phyloP scores from a whole-genome alignment of 2,329 filamentous ascomycete species.

The Aureobasidium vineae region DNA sequence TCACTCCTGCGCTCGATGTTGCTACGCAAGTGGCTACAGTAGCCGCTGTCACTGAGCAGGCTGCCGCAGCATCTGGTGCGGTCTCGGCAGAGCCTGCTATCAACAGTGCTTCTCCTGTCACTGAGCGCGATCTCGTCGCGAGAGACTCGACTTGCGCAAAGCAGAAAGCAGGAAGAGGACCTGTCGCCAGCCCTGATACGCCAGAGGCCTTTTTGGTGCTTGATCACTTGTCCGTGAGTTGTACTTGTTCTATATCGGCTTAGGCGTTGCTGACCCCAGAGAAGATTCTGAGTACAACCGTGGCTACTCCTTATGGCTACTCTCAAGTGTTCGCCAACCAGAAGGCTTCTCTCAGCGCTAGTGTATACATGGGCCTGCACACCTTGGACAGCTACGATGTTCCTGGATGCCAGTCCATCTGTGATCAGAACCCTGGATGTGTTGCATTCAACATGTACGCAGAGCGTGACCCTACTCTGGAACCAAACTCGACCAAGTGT shows the following conservation, averaged over 20 bases:
- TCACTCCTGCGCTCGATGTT: constrained; percentile 17
- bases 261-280: constrained; percentile 8
- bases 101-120: not conserved
- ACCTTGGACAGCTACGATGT: constrained; percentile 24
- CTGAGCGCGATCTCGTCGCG: not conserved
- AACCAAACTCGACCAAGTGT: constrained; percentile 30
- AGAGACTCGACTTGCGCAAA: constrained; percentile 14
- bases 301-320: constrained; percentile 34
- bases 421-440: constrained; percentile 22
- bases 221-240: not conserved
- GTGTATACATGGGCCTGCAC: constrained; percentile 33
- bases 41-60: constrained; percentile 14
- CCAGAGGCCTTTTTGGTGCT: constrained; percentile 34
- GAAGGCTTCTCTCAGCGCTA: constrained; percentile 22
- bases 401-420: constrained; percentile 15
- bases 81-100: not conserved
- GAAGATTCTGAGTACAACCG: constrained; percentile 32
- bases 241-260: not conserved
- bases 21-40: constrained; percentile 13
- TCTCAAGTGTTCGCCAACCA: constrained; percentile 33
- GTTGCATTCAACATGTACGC: constrained; percentile 28
- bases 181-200: constrained; percentile 37
- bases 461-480: constrained; percentile 26
- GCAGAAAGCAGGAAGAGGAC: constrained; percentile 27
- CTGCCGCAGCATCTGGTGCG: constrained; percentile 24